phyloP scores from a whole-genome alignment of 352 stramenopile genomes.

The Pythium monospermum region DNA sequence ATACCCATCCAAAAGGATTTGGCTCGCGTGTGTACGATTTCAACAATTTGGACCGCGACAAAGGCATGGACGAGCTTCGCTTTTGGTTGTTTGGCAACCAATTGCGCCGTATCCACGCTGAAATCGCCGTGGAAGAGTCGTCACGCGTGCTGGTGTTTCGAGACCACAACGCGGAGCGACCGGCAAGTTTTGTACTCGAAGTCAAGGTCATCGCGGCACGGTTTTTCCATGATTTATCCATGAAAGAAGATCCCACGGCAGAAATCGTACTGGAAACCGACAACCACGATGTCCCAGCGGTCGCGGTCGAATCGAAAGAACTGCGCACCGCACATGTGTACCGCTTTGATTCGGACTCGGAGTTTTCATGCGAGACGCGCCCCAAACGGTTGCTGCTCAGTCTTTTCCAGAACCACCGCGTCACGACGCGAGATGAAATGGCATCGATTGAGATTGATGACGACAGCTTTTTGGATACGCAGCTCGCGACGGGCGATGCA shows the following conservation, averaged over 20 bases:
- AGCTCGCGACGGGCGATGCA: conserved; percentile 21
- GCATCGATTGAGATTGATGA: conserved; percentile 60
- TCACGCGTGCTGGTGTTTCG: conserved; percentile 80
- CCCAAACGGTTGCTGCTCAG: conserved; percentile 67
- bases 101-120: conserved; percentile 54
- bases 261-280: conserved; percentile 65
- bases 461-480: conserved; percentile 36
- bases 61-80: conserved; percentile 61
- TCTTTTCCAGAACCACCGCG: conserved; percentile 54
- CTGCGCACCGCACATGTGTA: conserved; percentile 76
- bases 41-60: conserved; percentile 73
- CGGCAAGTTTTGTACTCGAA: conserved; percentile 71
- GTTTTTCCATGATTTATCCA: conserved; percentile 52
- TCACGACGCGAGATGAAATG: conserved; percentile 21
- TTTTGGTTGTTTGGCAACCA: conserved; percentile 72
- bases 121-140: conserved; percentile 74
- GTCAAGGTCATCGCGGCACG: conserved; percentile 80
- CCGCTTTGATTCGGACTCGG: conserved; percentile 72
- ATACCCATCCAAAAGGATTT: conserved; percentile 46
- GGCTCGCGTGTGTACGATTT: conserved; percentile 81
- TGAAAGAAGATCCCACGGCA: conserved; percentile 51
- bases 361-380: conserved; percentile 60
- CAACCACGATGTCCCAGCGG: conserved; percentile 40
- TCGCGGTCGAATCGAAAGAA: conserved; percentile 56
- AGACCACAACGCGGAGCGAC: conserved; percentile 46